Base-by-base conservation (phyloP, 192 early-diverging fungal genomes). In the Linderina pennispora region DNA sequence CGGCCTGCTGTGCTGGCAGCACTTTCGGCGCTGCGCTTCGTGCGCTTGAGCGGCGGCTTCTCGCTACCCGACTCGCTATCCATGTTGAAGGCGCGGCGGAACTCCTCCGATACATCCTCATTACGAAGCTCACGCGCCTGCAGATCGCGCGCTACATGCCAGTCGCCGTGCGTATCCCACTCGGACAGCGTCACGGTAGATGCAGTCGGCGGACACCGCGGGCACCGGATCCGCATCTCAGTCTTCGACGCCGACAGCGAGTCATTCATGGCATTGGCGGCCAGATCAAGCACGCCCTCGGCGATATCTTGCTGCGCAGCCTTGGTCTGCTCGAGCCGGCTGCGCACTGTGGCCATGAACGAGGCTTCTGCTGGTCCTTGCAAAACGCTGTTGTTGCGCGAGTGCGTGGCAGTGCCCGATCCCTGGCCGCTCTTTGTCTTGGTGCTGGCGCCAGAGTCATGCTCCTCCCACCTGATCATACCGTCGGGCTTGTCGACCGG, bases 91-190 rank as follows among this genome's bases (percentile, higher is more conserved):
- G 68, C 68, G 6, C 28, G 36, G 15, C 45, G 62, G 19, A 72
- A 18, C 20, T 65, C 62, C 38, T 44, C 31, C 1, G 57, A 48
- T 1, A 52, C 62, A 10, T 16, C 48, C 5, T 72, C 68, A 48
- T 65, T 53, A 0, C 57, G 52, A 40, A 72, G 26, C 39, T 72
- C 68, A 14, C 62, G 52, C 33, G 64, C 68, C 24, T 72, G 68
- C 34, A 72, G 23, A n/a, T 56, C 40, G 8, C 62, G 44, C 3
- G 68, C 68, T 43, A 72, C 55, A 43, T 72, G 68, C 68, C 68
- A 72, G 44, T 72, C 68, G 16, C 62, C 23, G 31, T 72, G 68
- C 8, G 57, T 72, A 23, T 56, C 62, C 68, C 68, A 72, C 22
- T 65, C 68, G 8, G 24, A 34, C 40, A 62, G 65, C 21, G 53